Conservation (phyloP, 2,329 filamentous ascomycete species). For the Corniculantispora saksenae region DNA sequence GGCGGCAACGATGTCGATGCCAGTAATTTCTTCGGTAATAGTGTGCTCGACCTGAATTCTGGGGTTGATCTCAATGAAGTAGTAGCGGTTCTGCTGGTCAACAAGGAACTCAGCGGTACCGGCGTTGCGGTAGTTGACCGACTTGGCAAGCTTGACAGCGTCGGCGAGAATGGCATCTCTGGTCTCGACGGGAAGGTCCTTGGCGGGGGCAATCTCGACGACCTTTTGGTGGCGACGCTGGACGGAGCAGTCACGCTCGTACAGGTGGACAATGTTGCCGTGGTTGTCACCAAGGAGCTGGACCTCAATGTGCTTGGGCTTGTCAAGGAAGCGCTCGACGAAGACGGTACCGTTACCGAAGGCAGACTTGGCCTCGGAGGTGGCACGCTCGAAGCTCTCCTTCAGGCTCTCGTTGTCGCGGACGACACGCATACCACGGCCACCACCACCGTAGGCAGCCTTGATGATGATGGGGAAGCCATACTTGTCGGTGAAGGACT, state of each 20-base stretch:
- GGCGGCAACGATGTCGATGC: conserved; percentile 84
- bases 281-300: conserved; percentile 85
- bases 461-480: conserved; percentile 74
- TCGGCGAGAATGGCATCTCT: conserved; percentile 65
- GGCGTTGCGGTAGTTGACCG: conserved; percentile 84
- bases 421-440: conserved; percentile 83
- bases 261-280: conserved; percentile 78
- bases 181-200: conserved; percentile 60
- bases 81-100: conserved; percentile 81
- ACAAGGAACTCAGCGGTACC: conserved; percentile 91
- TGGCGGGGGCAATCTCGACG: conserved; percentile 84
- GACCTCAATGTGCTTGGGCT: conserved; percentile 83
- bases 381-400: conserved; percentile 69
- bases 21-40: conserved; percentile 73
- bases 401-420: conserved; percentile 67
- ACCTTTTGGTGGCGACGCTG: conserved; percentile 90
- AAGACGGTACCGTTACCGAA: conserved; percentile 82
- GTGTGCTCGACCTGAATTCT: conserved; percentile 95
- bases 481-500: conserved; percentile 71
- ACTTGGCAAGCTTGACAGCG: conserved; percentile 66
- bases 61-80: conserved; percentile 82
- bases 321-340: conserved; percentile 79
- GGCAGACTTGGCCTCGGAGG: conserved; percentile 73
- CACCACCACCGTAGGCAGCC: conserved; percentile 77
- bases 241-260: conserved; percentile 85